A percentile compares a stretch with the other conserved stretches of the same genome.
Evolutionary conservation across 768 basidiomycete genomes (phyloP).

Genomic region (Naganishia vaughanmartiniae): DNA sequence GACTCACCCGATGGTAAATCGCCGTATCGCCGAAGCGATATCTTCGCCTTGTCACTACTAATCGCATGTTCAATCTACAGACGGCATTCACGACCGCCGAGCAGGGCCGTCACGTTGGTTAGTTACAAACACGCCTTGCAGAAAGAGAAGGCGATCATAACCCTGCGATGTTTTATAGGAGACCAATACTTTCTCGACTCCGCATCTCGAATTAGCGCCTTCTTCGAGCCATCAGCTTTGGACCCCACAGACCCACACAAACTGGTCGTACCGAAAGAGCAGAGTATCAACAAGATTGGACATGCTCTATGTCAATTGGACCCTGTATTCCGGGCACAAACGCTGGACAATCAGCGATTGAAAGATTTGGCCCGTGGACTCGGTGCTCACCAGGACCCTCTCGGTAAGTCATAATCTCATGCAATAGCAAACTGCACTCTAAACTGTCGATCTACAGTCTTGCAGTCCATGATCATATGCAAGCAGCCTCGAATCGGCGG

Average conservation of each 20-base stretch:
- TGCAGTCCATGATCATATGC: conserved; percentile 93
- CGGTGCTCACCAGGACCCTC: conserved; percentile 75
- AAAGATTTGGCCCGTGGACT: conserved; percentile 71
- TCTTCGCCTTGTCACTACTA: background rate
- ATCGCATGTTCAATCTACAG: conserved; percentile 45
- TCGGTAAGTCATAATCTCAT: conserved; percentile 53
- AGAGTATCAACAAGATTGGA: conserved; percentile 82
- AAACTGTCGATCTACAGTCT: conserved; percentile 55
- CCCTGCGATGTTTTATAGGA: conserved; percentile 61
- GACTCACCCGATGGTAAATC: conserved; percentile 73
- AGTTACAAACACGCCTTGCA: background rate
- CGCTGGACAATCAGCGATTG: conserved; percentile 73
- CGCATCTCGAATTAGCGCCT: conserved; percentile 91
- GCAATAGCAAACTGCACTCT: background rate
- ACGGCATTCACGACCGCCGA: conserved; percentile 81
- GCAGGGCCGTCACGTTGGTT: conserved; percentile 45
- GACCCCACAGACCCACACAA: conserved; percentile 60
- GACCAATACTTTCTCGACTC: conserved; percentile 90
- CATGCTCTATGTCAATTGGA: conserved; percentile 79
- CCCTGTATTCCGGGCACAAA: conserved; percentile 72
- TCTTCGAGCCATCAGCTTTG: conserved; percentile 86
- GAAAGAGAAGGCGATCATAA: background rate
- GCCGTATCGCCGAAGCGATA: background rate
- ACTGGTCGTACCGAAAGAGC: conserved; percentile 60
- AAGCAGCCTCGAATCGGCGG: conserved; percentile 93